A percentile compares a stretch with the other conserved stretches of the same genome.
phyloP scores from a whole-genome alignment of 2,329 filamentous ascomycete genomes.

The Zasmidium citrigriseum region DNA sequence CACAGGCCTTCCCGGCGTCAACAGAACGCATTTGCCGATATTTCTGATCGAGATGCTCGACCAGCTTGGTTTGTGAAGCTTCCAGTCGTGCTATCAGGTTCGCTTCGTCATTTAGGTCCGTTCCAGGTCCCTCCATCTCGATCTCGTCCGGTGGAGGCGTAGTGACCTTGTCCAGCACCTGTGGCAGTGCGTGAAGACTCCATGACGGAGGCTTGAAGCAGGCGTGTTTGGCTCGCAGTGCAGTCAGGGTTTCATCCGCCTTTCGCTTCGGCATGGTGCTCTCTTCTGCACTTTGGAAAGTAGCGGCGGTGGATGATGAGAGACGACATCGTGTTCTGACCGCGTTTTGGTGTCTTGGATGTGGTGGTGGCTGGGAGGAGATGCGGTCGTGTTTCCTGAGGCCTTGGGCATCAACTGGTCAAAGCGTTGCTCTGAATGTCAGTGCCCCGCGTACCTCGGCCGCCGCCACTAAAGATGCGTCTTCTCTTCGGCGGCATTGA shows the following conservation, averaged over 20 bases:
- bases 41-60: neutral
- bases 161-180: neutral
- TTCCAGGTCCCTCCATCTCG: neutral
- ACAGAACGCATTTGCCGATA: neutral
- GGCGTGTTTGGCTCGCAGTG: constrained; percentile 3
- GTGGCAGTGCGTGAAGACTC: neutral
- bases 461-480: neutral
- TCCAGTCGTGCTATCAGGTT: neutral
- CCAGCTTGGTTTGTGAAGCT: neutral
- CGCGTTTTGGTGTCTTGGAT: neutral
- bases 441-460: neutral
- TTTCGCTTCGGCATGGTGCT: constrained; percentile 1
- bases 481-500: neutral
- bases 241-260: constrained; percentile 1
- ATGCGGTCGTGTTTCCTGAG: neutral
- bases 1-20: neutral
- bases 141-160: neutral
- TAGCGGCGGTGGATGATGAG: neutral
- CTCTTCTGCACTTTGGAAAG: neutral
- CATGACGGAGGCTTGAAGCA: constrained; percentile 1
- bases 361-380: neutral
- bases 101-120: neutral
- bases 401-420: too few species aligned
- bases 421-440: neutral
- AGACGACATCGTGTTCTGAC: neutral